Evolutionary conservation across 2,329 filamentous ascomycete genomes (phyloP), one percentile per base, ranked within the genome.

Genomic region (Claviceps citrina): DNA sequence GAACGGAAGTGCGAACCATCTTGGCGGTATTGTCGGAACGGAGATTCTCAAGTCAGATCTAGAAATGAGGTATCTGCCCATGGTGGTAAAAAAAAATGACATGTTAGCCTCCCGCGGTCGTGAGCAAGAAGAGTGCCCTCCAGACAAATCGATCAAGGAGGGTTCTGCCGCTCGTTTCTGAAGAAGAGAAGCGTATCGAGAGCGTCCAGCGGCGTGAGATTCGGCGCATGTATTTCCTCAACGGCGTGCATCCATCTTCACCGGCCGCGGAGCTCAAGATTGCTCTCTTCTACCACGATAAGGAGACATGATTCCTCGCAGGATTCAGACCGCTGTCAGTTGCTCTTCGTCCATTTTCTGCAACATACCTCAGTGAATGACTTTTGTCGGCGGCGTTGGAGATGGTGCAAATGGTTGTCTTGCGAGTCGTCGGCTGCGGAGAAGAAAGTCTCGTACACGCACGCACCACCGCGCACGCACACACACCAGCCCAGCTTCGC

Each of bases 1-100:
- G 87, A 63, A 96, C 91, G 67, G 86, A 94, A 62, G 91, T 96
- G 75, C 84, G 86, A 71, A 95, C 87, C 89, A 98, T 98, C 65
- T 83, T 95, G 78, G 65, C 78, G 77, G 74, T 73, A 51, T 62
- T 58, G 55, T 60, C 46, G 47, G 49, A 46, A 55, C 54, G 60
- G 74, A 84, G 81, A 85, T 85, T 85, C 80, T 86, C 80, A 81
- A 73, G 73, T 82, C 79, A 68, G 55, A 56, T 40, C 50, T 54
- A 61, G 67, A 74, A 66, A 66, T 74, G 73, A 78, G 73, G 73
- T 78, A 74, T 78, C 75, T 79, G 63, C 60, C 59, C 55, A 36
- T 48, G 52, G 46, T 45, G 43, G 33, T 8, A 31, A 51, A 51
- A 25, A 22, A 26, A 51, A 51, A 24, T 5, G 8, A 24, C 48